Evolutionary conservation across 352 stramenopile species (phyloP), one percentile per base, ranked within the genome.

Genomic region (Phytophthora constricta): DNA sequence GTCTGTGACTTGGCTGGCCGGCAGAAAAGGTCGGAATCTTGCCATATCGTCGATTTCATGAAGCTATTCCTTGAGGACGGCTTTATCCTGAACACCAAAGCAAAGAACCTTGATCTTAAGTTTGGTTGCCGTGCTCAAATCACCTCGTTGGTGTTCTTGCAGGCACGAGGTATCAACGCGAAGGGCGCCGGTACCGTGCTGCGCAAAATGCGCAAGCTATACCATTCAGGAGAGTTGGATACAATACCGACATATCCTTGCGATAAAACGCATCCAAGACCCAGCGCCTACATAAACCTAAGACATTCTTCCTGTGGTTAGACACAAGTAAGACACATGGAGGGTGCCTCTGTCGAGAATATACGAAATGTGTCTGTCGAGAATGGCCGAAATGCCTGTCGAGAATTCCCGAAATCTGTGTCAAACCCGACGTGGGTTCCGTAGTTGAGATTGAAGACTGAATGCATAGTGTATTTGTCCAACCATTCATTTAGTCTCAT

Each of bases 21-120:
- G 13, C 37, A 57, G 13, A 70, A 60, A 39, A 63, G 64, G 54
- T 64, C 54, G 13, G 54, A 61, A 11, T 20, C n/a, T 1, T 41
- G 51, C n/a, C 28, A 39, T 19, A 20, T 64, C 22, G 62, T 70
- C 5, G 47, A 46, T 8, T 60, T 61, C 47, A 59, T 70, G 54
- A 63, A 59, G 48, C 54, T 70, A 8, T 70, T 70, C 31, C 5
- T 70, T 4, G 28, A 51, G 9, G 22, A 43, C 10, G 62, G 61
- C 11, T 63, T 62, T 19, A 16, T 20, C 17, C 47, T 70, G 5
- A 37, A 55, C 20, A 9, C 14, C 3, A 17, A 39, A 1, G 27
- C 17, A 2, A 11, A 14, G 2, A 4, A 25, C 33, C 55, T 46
- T 17, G 25, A 48, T 17, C 42, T 56, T 14, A 16, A 16, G 13